Evolutionary conservation across 805 yeast species (phyloP), one percentile per base, ranked within the genome.

Genomic region (Wickerhamiella kurtzmanii): DNA sequence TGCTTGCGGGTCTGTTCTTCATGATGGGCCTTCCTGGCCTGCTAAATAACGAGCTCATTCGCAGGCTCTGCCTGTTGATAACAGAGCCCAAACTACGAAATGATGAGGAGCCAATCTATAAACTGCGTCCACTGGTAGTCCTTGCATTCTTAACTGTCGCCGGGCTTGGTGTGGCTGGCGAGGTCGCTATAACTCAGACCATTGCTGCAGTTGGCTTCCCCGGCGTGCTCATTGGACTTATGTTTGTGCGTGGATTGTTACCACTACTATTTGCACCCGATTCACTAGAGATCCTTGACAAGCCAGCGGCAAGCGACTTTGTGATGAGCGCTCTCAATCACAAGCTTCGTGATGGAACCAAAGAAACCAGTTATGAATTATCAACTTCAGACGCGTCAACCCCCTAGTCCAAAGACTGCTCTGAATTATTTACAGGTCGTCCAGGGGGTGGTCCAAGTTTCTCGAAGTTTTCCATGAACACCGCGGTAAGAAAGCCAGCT

Each of bases 121-220:
- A 41, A 1, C 59, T 72, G 1, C 61, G 66, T 1, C 56, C 45
- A 18, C 58, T 55, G 53, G 62, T 62, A 53, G 66, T 85, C 17
- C 61, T 73, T 32, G 48, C 76, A 1, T 89, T 80, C 56, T 62
- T 82, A 0, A 44, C 60, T 0, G 64, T 85, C 17, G 79, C 84
- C 49, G 60, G 82, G 3, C 54, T 77, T 18, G 92, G 92, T 0
- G 80, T 80, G 45, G 81, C 74, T 1, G 82, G 77, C 0, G 97
- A 94, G 60, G 81, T 86, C 53, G 92, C 79, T 0, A 86, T 89
- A 28, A 82, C 94, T 0, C 75, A 80, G 59, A 85, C 96, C 0
- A 77, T 71, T 50, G 97, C 92, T 0, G 96, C 97, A 0, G 85
- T 89, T 28, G 97, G 95, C 2, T 89, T 92, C 59, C 97, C 98